Base-by-base conservation (phyloP, 495 filamentous ascomycete species). In the Penicillium longicatenatum region DNA sequence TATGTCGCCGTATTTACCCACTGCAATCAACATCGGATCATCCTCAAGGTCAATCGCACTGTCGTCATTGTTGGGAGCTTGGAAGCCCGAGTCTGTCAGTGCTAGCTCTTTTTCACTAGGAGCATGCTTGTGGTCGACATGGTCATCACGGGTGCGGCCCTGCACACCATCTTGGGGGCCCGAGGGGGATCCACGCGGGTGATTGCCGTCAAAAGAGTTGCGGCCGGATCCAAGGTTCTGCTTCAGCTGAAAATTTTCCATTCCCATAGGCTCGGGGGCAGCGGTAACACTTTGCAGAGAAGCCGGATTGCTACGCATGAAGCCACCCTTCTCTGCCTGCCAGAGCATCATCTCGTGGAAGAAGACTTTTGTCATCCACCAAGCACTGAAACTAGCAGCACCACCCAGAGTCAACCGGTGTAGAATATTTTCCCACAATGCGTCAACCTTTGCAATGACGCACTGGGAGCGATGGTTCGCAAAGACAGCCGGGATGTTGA, bases 301-400 rank as follows among this genome's bases (percentile, higher is more conserved):
- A 45, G 70, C 71, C 4, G 80, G 75, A 11, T 66, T 77, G 60
- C 86, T 82, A 46, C 84, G 83, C 79, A 97, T 84, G 68, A 97
- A 97, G 0, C 94, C 94, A 19, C 94, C 94, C 54, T 92, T 88
- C 64, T 97, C 92, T 0, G 91, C 93, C 62, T 95, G 80, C 84
- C 94, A 98, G 37, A 87, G 75, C 64, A 92, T 85, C 92, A 96
- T 95, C 73, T 97, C 94, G 68, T 97, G 93, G 52, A 98, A 84
- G 79, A 92, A 98, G 51, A 93, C 91, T 68, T 97, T 96, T n/a
- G 91, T 92, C 52, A 97, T 89, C 92, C 94, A 97, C 94, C 94
- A 98, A 2, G 90, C 87, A 14, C 91, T 91, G 66, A 97, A 98
- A 64, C 90, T 96, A 57, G 86, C 84, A 10, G 89, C 91, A 57